A percentile compares a stretch with the other conserved stretches of the same genome.
These are phyloP conservation scores for Salvia rosmarinus DNA, from an alignment of 257 asterid genomes.

Conservation along the genomic window DNA sequence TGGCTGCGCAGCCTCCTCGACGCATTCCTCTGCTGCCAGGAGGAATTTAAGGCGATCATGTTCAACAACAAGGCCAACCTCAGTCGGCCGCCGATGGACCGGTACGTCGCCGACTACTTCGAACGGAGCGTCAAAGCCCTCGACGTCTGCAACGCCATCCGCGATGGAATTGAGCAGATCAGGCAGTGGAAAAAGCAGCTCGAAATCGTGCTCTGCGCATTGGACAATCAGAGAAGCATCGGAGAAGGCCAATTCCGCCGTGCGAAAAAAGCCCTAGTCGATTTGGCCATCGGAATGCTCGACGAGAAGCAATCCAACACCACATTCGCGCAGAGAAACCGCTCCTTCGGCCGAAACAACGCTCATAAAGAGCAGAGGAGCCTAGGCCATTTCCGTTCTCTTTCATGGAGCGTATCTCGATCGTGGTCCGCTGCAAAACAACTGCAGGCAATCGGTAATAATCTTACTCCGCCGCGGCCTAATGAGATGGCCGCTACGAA, in stretches of 20 bases:
- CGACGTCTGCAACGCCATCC: slow-evolving; percentile 73
- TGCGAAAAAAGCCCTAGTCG: slow-evolving; percentile 65
- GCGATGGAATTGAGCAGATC: slow-evolving; percentile 73
- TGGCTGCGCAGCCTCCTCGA: slow-evolving; percentile 66
- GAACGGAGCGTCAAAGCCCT: slow-evolving; percentile 74
- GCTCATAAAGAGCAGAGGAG: slow-evolving; percentile 48
- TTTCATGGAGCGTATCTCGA: slow-evolving; percentile 92
- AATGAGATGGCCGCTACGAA: slow-evolving; percentile 66
- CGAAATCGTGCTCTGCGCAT: slow-evolving; percentile 62
- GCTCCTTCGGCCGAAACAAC: slow-evolving; percentile 75
- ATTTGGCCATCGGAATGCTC: slow-evolving; percentile 56
- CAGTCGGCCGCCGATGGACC: slow-evolving; percentile 51
- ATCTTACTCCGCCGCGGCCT: slow-evolving; percentile 57
- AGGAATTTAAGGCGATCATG: slow-evolving; percentile 55
- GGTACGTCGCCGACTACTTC: slow-evolving; percentile 46
- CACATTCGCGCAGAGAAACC: slow-evolving; percentile 58
- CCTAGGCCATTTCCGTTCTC: slow-evolving; percentile 65
- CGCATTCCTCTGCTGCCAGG: slow-evolving; percentile 62
- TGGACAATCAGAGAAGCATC: slow-evolving; percentile 51
- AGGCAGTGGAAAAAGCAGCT: slow-evolving; percentile 67
- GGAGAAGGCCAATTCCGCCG: slow-evolving; percentile 83
- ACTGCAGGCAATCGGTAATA: slow-evolving; percentile 77
- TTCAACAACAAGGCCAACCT: slow-evolving; percentile 39
- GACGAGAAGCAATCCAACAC: slow-evolving; percentile 65
- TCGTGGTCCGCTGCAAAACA: slow-evolving; percentile 95